Percentiles rank a stretch among this genome's conserved stretches.
These are phyloP conservation scores for Nothophoma quercina DNA, from an alignment of 2,329 filamentous ascomycete species.

Conservation along the genomic window DNA sequence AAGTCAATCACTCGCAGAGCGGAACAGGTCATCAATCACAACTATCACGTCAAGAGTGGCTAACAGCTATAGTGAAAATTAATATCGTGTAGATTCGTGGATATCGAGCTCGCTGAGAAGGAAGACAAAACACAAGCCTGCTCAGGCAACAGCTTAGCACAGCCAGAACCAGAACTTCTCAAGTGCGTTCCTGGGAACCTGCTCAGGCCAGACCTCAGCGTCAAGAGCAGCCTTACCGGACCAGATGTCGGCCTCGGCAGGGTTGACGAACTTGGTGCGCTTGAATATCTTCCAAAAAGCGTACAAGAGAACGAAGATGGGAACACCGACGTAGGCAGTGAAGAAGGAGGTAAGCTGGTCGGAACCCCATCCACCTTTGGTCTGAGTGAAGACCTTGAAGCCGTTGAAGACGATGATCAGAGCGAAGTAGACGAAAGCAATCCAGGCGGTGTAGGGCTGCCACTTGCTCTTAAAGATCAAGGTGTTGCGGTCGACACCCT, in stretches of 20 bases:
- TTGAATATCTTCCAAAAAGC: constrained; percentile 72
- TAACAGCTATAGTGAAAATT: not conserved
- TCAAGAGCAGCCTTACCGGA: constrained; percentile 58
- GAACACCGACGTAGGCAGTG: constrained; percentile 58
- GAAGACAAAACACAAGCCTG: constrained; percentile 2
- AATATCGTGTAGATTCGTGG: not conserved
- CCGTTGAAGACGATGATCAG: constrained; percentile 68
- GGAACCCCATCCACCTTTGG: constrained; percentile 45
- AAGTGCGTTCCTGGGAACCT: constrained; percentile 52
- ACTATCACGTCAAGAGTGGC: not conserved
- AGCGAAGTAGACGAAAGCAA: constrained; percentile 65
- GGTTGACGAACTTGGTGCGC: constrained; percentile 61
- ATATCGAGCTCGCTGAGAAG: constrained; percentile 11
- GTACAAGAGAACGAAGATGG: constrained; percentile 57
- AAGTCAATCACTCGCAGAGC: not conserved
- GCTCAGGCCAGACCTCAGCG: constrained; percentile 55
- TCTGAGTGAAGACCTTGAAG: constrained; percentile 63
- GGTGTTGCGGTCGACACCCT: constrained; percentile 62
- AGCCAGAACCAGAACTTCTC: constrained; percentile 61
- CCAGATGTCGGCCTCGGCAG: constrained; percentile 55
- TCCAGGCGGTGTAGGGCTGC: constrained; percentile 65
- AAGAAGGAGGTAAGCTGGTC: constrained; percentile 56
- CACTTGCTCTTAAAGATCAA: constrained; percentile 59
- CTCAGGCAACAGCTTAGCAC: constrained; percentile 39
- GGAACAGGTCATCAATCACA: not conserved